A percentile compares a stretch with the other conserved stretches of the same genome.
Evolutionary conservation across 2,329 filamentous ascomycete genomes (phyloP).

Genomic region (Trichoderma breve): DNA sequence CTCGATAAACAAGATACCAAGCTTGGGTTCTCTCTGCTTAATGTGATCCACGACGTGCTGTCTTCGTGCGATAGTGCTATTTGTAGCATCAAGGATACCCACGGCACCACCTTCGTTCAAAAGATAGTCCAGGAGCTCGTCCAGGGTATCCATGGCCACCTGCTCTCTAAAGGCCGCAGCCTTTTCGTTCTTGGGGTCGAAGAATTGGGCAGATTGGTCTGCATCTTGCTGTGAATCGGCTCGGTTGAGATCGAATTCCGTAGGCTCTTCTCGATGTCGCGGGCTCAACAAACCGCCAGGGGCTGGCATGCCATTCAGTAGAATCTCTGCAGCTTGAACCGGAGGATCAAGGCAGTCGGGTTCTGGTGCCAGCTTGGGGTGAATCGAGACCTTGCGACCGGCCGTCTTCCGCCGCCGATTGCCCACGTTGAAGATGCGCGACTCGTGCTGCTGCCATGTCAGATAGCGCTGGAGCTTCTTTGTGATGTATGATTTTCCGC

Average conservation of each 20-base stretch:
- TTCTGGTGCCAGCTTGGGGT: slow-evolving; percentile 35
- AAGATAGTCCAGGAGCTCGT: slow-evolving; percentile 89
- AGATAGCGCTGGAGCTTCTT: slow-evolving; percentile 96
- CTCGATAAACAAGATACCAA: slow-evolving; percentile 93
- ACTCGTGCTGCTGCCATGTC: slow-evolving; percentile 96
- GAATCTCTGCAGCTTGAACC: slow-evolving; percentile 54
- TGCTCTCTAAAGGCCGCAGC: slow-evolving; percentile 85
- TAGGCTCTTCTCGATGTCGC: slow-evolving; percentile 37
- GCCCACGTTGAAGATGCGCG: slow-evolving; percentile 95
- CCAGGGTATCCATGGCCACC: slow-evolving; percentile 85
- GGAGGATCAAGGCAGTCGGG: slow-evolving; percentile 43
- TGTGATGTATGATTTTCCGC: slow-evolving; percentile 98
- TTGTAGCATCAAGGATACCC: slow-evolving; percentile 94
- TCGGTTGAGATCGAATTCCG: slow-evolving; percentile 37
- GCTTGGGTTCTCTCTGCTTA: slow-evolving; percentile 74
- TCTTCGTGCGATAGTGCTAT: slow-evolving; percentile 85
- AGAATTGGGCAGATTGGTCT: slow-evolving; percentile 91
- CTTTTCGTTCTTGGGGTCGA: slow-evolving; percentile 82
- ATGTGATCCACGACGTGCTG: slow-evolving; percentile 82
- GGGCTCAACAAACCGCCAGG: slow-evolving; percentile 31
- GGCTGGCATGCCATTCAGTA: slow-evolving; percentile 53
- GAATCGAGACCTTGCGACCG: slow-evolving; percentile 47
- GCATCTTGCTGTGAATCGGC: slow-evolving; percentile 43
- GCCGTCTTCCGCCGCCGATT: slow-evolving; percentile 81
- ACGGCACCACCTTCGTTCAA: slow-evolving; percentile 79